Base-by-base conservation (phyloP, 2,329 filamentous ascomycete species). In the Salinomyces thailandicus region DNA sequence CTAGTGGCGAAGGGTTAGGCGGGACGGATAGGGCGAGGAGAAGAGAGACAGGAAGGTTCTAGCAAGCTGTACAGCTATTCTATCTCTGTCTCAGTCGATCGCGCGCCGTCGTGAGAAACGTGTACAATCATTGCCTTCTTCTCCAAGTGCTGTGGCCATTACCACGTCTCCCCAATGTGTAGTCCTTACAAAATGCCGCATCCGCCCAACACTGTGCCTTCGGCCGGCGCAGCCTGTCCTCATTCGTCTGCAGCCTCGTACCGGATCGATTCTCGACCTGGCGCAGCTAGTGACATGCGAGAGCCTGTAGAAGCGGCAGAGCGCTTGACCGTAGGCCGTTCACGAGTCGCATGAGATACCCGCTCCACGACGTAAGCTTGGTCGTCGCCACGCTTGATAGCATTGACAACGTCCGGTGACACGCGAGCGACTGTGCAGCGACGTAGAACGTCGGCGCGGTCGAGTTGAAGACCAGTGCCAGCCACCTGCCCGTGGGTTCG, bases 1-100 rank as follows among this genome's bases (percentile, higher is more conserved):
- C 62, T 8, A 46, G 49, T n/a, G 39, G 43, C 17, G 46, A 40
- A 4, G 39, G 33, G 4, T 32, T 31, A 9, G 45, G 42, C 11
- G 31, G 44, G 17, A 39, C 43, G 2, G 45, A 47, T 26, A 30
- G 18, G 4, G 35, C 34, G 28, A 42, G 48, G 29, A 36, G 48
- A 22, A 46, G 47, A 37, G 44, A 57, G 47, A 51, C 51, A 30
- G 49, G 51, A 30, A 43, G 50, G 19, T 51, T 48, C 35, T 54
- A 49, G 30, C 46, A 26, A 26, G 22, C 9, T 26, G n/a, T n/a
- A n/a, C 9, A 2, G 22, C 22, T 26, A 9, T 4, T n/a, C n/a
- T n/a, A n/a, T n/a, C n/a, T n/a, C n/a, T n/a, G n/a, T n/a, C n/a
- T n/a, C n/a, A n/a, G n/a, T n/a, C n/a, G n/a, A n/a, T n/a, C n/a